These are phyloP conservation scores for Coemansia sp. DNA, from an alignment of 192 early-diverging fungal genomes.

Conservation along the genomic window DNA sequence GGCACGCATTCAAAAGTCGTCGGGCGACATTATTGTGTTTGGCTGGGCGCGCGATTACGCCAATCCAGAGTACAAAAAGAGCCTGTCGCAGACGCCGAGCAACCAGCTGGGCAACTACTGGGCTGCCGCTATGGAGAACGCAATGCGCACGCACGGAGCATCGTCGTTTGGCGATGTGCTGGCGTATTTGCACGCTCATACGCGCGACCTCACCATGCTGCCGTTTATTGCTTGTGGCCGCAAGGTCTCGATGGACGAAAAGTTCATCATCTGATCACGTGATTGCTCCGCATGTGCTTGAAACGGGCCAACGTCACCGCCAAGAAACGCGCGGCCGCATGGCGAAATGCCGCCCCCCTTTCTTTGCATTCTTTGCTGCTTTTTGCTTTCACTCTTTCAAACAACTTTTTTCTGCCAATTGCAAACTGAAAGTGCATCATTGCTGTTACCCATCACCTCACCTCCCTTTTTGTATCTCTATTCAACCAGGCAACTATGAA, in stretches of 20 bases:
- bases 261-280: conserved; percentile 38
- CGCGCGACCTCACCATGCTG: conserved; percentile 42
- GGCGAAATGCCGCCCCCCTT: not conserved
- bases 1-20: conserved; percentile 28
- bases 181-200: conserved; percentile 28
- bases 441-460: not conserved
- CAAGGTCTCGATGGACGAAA: conserved; percentile 50
- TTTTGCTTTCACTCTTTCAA: not conserved
- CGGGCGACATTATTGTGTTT: conserved; percentile 59
- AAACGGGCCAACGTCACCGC: not conserved
- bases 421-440: not conserved
- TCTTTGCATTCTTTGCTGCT: not conserved
- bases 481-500: conserved; percentile 23
- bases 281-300: not conserved
- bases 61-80: conserved; percentile 70
- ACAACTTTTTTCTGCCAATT: not conserved
- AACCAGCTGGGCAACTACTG: conserved; percentile 67
- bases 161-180: conserved; percentile 58
- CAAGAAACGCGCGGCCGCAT: conserved; percentile 4
- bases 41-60: conserved; percentile 67
- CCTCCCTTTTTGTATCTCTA: conserved; percentile 10
- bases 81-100: conserved; percentile 64
- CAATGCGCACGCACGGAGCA: conserved; percentile 31
- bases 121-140: conserved; percentile 62
- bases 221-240: conserved; percentile 55